A percentile compares a stretch with the other conserved stretches of the same genome.
These are phyloP conservation scores for Xylariaceae sp. DNA, from an alignment of 2,329 filamentous ascomycete genomes.

Conservation along the genomic window DNA sequence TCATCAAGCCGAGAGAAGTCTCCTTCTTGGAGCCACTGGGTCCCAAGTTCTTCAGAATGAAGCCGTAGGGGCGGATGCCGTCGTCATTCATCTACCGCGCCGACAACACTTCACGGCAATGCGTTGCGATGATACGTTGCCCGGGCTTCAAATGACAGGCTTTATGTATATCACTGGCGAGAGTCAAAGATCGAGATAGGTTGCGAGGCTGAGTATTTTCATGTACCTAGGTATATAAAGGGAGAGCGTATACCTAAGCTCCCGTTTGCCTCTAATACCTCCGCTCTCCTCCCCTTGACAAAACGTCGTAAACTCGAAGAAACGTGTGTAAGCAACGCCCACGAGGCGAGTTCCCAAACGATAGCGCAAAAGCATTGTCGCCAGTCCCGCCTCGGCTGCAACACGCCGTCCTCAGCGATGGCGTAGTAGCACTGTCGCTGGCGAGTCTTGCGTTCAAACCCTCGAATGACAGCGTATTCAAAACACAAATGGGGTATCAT, in stretches of 20 bases:
- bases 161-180: slow-evolving; percentile 1
- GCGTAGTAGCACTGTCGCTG: slow-evolving; percentile 51
- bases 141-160: neutral
- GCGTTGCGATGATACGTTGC: slow-evolving; percentile 1
- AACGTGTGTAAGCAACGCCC: slow-evolving; percentile 39
- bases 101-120: neutral
- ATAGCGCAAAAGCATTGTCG: slow-evolving; percentile 62
- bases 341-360: slow-evolving; percentile 41
- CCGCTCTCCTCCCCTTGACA: slow-evolving; percentile 16
- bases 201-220: slow-evolving; percentile 18
- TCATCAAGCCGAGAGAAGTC: slow-evolving; percentile 42
- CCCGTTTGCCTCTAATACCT: neutral
- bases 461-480: slow-evolving; percentile 55
- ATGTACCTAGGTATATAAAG: slow-evolving; percentile 26
- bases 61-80: slow-evolving; percentile 1
- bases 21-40: slow-evolving; percentile 33
- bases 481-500: slow-evolving; percentile 60
- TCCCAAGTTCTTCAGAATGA: slow-evolving; percentile 29
- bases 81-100: neutral
- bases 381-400: slow-evolving; percentile 45
- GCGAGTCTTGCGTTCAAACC: slow-evolving; percentile 35
- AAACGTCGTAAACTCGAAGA: slow-evolving; percentile 23
- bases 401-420: slow-evolving; percentile 52
- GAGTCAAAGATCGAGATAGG: slow-evolving; percentile 6
- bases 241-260: slow-evolving; percentile 28